Evolutionary conservation across 2,329 filamentous ascomycete genomes (phyloP), one percentile per base, ranked within the genome.

Genomic region (Beauveria medogensis): DNA sequence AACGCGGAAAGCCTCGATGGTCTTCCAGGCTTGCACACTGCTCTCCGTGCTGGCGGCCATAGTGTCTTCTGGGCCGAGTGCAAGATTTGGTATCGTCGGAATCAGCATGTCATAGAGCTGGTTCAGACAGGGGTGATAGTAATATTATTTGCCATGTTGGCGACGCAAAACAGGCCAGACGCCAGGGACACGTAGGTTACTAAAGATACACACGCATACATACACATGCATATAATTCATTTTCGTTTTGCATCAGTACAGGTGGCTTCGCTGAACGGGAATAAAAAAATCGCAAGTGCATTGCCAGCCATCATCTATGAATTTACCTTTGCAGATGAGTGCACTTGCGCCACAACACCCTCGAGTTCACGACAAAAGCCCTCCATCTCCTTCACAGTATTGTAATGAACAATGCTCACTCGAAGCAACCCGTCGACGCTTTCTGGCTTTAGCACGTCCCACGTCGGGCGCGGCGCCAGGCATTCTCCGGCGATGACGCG

Each of bases 381-480:
- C 20, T 40, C 9, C 5, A n/a, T 37, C 52, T 63, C 60, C 2
- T 59, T 46, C 4, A 62, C n/a, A 5, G 55, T 58, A 51, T 51
- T 58, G 10, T 58, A 58, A 7, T 58, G 55, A n/a, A 58, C 26
- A 40, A 58, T 50, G 24, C 26, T 37, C 2, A 28, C 16, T 14
- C 55, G 55, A 50, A 58, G 26, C 26, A 58, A 16, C 3, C 55
- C 55, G 8, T 58, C 55, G n/a, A 28, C 26, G 41, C 30, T 46
- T 14, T 55, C 41, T 6, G 53, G 53, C 12, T 20, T 41, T 16
- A 55, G 53, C 8, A 55, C 53, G 41, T 55, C 34, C 34, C 53
- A 28, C 10, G 48, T 51, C 48, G 48, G 48, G 3, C 48, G 48
- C 5, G 48, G 48, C 10, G 53, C 53, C 18, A 55, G 53, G 9